Conservation (phyloP, 192 early-diverging fungal genomes). For the Entomortierella lignicola region DNA sequence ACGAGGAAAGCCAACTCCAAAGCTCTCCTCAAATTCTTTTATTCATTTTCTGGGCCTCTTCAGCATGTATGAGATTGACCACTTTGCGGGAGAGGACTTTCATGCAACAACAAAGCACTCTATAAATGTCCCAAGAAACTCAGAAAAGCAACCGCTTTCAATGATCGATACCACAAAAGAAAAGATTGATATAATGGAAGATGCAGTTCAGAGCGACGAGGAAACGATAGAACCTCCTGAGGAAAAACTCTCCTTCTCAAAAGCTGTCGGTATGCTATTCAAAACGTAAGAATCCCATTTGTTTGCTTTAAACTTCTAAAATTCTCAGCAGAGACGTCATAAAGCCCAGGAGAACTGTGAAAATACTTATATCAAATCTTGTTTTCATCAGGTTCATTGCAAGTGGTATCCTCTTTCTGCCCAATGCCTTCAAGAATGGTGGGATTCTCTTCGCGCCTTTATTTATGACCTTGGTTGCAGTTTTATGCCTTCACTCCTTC, state of each 20-base stretch:
- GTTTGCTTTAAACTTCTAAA: no score
- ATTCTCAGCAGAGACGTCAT: background rate
- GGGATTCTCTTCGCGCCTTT: slow-evolving; percentile 74
- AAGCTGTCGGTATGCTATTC: slow-evolving; percentile 64
- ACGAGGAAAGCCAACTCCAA: slow-evolving; percentile 70
- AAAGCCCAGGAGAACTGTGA: no score
- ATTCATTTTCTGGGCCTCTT: slow-evolving; percentile 44
- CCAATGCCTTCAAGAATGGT: slow-evolving; percentile 80
- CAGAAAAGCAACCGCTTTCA: slow-evolving; percentile 37
- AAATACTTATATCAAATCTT: background rate
- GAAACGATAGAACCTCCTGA: slow-evolving; percentile 33
- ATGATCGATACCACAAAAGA: slow-evolving; percentile 10
- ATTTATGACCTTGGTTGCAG: slow-evolving; percentile 71
- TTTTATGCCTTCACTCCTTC: slow-evolving; percentile 74
- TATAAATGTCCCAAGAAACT: slow-evolving; percentile 26
- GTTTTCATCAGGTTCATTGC: slow-evolving; percentile 68
- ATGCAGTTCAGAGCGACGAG: slow-evolving; percentile 35
- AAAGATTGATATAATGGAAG: slow-evolving; percentile 18
- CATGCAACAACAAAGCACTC: slow-evolving; percentile 24
- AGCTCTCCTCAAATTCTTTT: slow-evolving; percentile 53
- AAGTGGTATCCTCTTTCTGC: slow-evolving; percentile 78
- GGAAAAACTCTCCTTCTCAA: slow-evolving; percentile 49
- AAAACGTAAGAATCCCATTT: slow-evolving; percentile 59
- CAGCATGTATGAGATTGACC: slow-evolving; percentile 57
- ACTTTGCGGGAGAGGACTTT: slow-evolving; percentile 63